These are phyloP conservation scores for Diplocarpon rosae DNA, from an alignment of 2,329 filamentous ascomycete species.

Conservation along the genomic window DNA sequence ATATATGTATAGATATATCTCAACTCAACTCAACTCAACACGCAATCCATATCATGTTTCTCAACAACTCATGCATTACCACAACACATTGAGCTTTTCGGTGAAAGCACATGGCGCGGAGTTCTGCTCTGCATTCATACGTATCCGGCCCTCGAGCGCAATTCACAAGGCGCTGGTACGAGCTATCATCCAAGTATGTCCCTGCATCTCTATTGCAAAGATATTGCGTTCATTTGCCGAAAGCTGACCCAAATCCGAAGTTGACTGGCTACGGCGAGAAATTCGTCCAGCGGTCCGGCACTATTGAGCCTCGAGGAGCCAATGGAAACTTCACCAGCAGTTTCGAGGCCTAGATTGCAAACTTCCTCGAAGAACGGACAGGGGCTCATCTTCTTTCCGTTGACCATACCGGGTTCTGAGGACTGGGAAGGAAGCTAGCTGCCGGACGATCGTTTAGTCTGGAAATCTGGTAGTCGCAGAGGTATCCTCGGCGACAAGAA, in stretches of 20 bases:
- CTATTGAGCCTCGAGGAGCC: neutral
- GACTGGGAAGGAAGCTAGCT: constrained; percentile 1
- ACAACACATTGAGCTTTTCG: neutral
- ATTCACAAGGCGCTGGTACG: constrained; percentile 1
- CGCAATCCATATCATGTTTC: too few species aligned
- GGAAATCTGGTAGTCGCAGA: neutral
- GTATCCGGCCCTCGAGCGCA: neutral
- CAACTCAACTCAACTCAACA: too few species aligned
- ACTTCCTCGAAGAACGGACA: constrained; percentile 1
- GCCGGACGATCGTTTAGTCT: neutral
- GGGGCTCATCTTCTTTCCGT: constrained; percentile 6
- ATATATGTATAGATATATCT: too few species aligned
- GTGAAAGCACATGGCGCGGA: neutral
- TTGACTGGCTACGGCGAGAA: constrained; percentile 6
- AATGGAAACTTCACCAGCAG: neutral
- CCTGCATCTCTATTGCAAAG: neutral
- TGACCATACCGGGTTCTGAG: constrained; percentile 1
- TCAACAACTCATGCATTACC: neutral
- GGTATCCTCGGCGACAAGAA: neutral
- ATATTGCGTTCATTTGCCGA: neutral
- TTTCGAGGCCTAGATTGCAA: constrained; percentile 2
- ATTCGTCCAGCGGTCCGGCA: neutral
- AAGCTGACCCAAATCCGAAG: neutral
- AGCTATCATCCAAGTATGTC: constrained; percentile 3
- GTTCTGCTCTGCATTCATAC: constrained; percentile 1